A percentile compares a stretch with the other conserved stretches of the same genome.
Evolutionary conservation across 73 alveolate species (phyloP).

Genomic region (Paramecium sonneborni): DNA sequence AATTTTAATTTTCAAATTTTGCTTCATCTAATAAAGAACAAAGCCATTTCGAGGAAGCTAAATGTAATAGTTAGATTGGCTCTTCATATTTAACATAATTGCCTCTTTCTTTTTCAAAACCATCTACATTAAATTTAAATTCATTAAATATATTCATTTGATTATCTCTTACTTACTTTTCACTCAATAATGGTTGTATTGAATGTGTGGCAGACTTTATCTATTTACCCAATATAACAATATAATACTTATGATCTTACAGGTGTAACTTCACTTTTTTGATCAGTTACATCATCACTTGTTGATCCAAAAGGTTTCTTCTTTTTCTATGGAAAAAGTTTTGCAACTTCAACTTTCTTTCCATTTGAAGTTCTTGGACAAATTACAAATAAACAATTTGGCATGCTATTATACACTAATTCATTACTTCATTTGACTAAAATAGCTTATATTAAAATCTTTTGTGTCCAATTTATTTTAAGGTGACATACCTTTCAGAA

Average conservation of each 20-base stretch:
- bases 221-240: neutral
- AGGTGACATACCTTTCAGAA: constrained; percentile 19
- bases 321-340: neutral
- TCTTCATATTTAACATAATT: constrained; percentile 9
- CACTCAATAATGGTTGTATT: neutral
- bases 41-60: constrained; percentile 62
- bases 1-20: constrained; percentile 67
- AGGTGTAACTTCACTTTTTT: constrained; percentile 39
- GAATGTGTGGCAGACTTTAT: neutral
- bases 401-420: neutral
- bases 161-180: constrained; percentile 8
- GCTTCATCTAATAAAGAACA: constrained; percentile 50
- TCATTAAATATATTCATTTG: constrained; percentile 27
- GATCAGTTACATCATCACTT: constrained; percentile 30
- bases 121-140: constrained; percentile 55
- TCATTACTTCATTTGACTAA: constrained; percentile 22
- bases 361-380: constrained; percentile 61
- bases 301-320: neutral
- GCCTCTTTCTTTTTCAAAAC: constrained; percentile 44
- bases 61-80: constrained; percentile 40
- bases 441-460: constrained; percentile 2
- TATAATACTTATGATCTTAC: neutral
- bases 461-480: constrained; percentile 13
- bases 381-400: constrained; percentile 56
- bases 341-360: constrained; percentile 27